phyloP scores from a whole-genome alignment of 495 filamentous ascomycete genomes.

The Sabuloglossum arenarium region DNA sequence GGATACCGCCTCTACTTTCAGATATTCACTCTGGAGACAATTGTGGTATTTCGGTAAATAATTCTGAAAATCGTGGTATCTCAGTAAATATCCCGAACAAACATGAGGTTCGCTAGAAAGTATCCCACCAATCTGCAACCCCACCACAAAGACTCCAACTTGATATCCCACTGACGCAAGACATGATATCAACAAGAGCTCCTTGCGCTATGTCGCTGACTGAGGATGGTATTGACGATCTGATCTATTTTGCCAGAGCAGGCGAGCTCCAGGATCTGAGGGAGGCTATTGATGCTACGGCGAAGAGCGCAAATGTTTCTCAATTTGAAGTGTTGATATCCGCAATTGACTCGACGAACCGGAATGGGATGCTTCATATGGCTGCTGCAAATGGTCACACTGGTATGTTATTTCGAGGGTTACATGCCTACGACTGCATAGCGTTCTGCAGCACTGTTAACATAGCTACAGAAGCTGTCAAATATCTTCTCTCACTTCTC shows the following conservation, averaged over 20 bases:
- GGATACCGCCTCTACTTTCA: too few relatives aligned
- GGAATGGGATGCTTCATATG: constrained; percentile 65
- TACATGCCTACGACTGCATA: background rate
- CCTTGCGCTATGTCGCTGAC: constrained; percentile 19
- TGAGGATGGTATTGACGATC: constrained; percentile 66
- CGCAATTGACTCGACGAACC: constrained; percentile 46
- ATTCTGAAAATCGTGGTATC: too few relatives aligned
- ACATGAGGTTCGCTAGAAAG: too few relatives aligned
- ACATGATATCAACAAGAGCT: background rate
- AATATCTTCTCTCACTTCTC: constrained; percentile 25
- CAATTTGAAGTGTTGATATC: constrained; percentile 36
- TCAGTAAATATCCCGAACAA: too few relatives aligned
- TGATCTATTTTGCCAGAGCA: constrained; percentile 61
- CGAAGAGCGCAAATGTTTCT: constrained; percentile 28
- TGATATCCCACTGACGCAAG: background rate
- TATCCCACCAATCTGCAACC: background rate
- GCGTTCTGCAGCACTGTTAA: background rate
- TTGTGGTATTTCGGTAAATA: too few relatives aligned
- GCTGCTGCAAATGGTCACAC: constrained; percentile 71
- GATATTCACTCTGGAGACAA: too few relatives aligned
- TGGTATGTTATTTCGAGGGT: constrained; percentile 26
- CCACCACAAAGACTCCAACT: background rate
- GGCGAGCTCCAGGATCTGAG: constrained; percentile 52
- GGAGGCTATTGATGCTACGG: constrained; percentile 33
- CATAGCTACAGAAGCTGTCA: constrained; percentile 24